phyloP scores from a whole-genome alignment of 345 rosid genomes.

The Corchorus capsularis region DNA sequence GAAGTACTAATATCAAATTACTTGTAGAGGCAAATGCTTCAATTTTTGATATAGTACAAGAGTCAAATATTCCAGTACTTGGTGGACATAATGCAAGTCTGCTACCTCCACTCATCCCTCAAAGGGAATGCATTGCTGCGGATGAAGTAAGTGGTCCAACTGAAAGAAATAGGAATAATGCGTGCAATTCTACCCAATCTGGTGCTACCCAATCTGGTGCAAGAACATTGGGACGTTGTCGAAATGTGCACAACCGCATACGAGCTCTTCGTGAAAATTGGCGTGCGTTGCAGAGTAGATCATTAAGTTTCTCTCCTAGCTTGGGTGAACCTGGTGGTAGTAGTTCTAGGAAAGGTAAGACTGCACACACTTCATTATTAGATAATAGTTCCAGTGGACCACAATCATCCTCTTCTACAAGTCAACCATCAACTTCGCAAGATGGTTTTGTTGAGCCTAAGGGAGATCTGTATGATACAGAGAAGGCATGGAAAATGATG shows the following conservation, averaged over 20 bases:
- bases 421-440: constrained; percentile 20
- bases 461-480: constrained; percentile 28
- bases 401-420: constrained; percentile 28
- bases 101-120: constrained; percentile 1
- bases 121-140: constrained; percentile 11
- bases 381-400: constrained; percentile 24
- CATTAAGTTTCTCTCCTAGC: constrained; percentile 41
- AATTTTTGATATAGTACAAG: constrained; percentile 35
- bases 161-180: constrained; percentile 20
- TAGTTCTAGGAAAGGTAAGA: constrained; percentile 10
- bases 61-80: neutral
- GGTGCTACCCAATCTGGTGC: constrained; percentile 35
- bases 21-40: constrained; percentile 26
- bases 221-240: constrained; percentile 49
- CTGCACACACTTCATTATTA: neutral
- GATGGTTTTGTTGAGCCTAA: constrained; percentile 13
- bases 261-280: constrained; percentile 54
- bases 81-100: neutral
- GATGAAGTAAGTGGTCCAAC: constrained; percentile 13
- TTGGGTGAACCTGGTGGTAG: constrained; percentile 23
- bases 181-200: constrained; percentile 20
- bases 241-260: constrained; percentile 42
- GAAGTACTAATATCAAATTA: constrained; percentile 7
- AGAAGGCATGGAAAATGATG: constrained; percentile 73
- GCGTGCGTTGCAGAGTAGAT: constrained; percentile 47